Base-by-base conservation (phyloP, 2,329 filamentous ascomycete genomes). In the Fusarium pseudocircinatum region DNA sequence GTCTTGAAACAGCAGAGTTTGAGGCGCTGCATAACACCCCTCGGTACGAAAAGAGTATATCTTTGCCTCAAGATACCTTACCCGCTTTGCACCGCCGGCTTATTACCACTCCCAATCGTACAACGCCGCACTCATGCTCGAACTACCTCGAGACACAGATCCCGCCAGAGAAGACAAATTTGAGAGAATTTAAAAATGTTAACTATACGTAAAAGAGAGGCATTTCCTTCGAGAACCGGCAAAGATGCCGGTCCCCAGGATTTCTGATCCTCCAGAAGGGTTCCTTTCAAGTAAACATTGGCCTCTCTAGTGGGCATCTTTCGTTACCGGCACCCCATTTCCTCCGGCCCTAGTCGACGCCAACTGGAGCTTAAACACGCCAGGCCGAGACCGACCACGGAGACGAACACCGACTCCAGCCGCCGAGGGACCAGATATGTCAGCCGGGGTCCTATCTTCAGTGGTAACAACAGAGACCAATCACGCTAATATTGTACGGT, bases 301-400 rank as follows among this genome's bases (percentile, higher is more conserved):
- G 46, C 54, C 52, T 46, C 39, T 39, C n/a, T 28, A n/a, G 72
- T 72, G 61, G 64, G 50, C 72, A 62, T 75, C 57, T n/a, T 58
- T 75, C 58, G 59, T 50, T 75, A 70, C 72, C 62, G 39, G 52
- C 60, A 73, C 70, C 67, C 69, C 72, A 69, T 75, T 59, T 67
- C 59, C 36, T 67, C 72, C 60, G 67, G 65, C 60, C 46, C 73
- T 75, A 71, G 72, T 75, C 40, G 13, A 58, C 66, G 69, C 66
- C 69, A 57, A 43, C 54, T 70, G 40, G 69, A 70, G 70, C 67
- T 73, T 71, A 70, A 73, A 62, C 59, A 73, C 56, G 43, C 72
- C 59, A 74, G 70, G 73, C 70, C 73, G 60, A 72, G 73, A 73
- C 72, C 63, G 56, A 65, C 56, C 50, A 72, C 52, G 68, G 68